A percentile compares a stretch with the other conserved stretches of the same genome.
These are phyloP conservation scores for Dorcoceras hygrometricum DNA, from an alignment of 257 asterid species.

Conservation along the genomic window DNA sequence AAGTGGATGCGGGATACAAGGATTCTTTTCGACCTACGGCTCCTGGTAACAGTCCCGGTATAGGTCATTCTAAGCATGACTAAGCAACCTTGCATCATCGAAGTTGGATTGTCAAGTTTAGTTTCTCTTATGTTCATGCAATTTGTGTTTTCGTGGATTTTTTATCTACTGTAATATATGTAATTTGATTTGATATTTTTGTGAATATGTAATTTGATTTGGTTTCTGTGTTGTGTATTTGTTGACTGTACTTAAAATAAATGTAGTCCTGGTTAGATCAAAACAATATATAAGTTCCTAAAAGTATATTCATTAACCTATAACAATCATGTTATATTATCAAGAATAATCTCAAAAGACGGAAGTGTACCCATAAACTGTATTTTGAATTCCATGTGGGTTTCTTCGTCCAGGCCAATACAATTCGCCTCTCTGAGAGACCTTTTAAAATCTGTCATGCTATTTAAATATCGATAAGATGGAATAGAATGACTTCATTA, in stretches of 20 bases:
- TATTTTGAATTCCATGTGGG: no score
- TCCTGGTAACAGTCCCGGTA: slow-evolving; percentile 78
- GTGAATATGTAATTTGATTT: slow-evolving; percentile 1
- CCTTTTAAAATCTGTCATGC: no score
- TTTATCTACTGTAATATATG: not conserved
- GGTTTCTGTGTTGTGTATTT: not conserved
- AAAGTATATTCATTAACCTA: no score
- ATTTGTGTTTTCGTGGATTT: slow-evolving; percentile 19
- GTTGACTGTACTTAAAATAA: not conserved
- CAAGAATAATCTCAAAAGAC: no score
- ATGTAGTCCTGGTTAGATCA: not conserved
- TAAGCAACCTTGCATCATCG: slow-evolving; percentile 3
- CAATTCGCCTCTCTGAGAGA: no score
- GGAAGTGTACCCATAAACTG: no score
- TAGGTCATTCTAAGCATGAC: slow-evolving; percentile 70
- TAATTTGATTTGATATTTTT: slow-evolving; percentile 3
- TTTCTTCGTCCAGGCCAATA: no score
- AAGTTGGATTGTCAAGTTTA: not conserved
- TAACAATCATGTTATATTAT: no score
- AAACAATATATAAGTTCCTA: no score
- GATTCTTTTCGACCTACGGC: slow-evolving; percentile 57
- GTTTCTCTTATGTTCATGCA: not conserved
- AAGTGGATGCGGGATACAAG: slow-evolving; percentile 32
- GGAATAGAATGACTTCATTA: no score
- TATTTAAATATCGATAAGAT: no score